phyloP scores from a whole-genome alignment of 441 rosid genomes.

The Adansonia madagascariensis region DNA sequence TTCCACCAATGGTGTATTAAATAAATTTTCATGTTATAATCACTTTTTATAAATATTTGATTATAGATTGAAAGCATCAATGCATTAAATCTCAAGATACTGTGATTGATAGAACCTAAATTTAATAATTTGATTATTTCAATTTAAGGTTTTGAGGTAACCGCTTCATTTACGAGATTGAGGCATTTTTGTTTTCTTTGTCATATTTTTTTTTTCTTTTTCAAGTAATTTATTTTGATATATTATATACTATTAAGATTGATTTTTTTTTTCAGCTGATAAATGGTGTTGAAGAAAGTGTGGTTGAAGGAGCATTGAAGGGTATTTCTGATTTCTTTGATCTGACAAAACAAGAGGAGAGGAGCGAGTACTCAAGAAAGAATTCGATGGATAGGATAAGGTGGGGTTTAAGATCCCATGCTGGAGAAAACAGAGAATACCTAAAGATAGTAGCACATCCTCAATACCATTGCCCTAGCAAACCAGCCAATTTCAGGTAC shows the following conservation, averaged over 20 bases:
- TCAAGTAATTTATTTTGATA: neutral
- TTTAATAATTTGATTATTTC: neutral
- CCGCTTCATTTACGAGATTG: neutral
- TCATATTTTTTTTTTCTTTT: too few relatives aligned
- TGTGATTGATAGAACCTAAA: neutral
- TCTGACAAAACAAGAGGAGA: slow-evolving; percentile 24
- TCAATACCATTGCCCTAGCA: slow-evolving; percentile 30
- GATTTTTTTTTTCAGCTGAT: slow-evolving; percentile 31
- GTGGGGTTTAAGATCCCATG: slow-evolving; percentile 30
- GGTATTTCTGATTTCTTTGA: slow-evolving; percentile 34
- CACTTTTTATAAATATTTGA: neutral
- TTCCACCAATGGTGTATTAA: too few relatives aligned
- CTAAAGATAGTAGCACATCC: slow-evolving; percentile 39
- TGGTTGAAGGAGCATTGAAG: slow-evolving; percentile 35
- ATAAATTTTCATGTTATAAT: too few relatives aligned
- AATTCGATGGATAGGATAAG: slow-evolving; percentile 26
- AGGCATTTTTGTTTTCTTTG: neutral
- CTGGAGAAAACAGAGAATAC: slow-evolving; percentile 37
- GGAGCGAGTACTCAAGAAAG: slow-evolving; percentile 24
- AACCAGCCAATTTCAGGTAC: slow-evolving; percentile 31
- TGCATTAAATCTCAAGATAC: too few relatives aligned
- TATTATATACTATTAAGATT: too few relatives aligned
- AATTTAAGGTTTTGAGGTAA: neutral
- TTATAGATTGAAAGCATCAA: neutral
- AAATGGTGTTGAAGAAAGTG: slow-evolving; percentile 33